Percentiles rank a stretch among this genome's conserved stretches.
Evolutionary conservation across 345 rosid species (phyloP).

Genomic region (Rhodamnia rubescens): DNA sequence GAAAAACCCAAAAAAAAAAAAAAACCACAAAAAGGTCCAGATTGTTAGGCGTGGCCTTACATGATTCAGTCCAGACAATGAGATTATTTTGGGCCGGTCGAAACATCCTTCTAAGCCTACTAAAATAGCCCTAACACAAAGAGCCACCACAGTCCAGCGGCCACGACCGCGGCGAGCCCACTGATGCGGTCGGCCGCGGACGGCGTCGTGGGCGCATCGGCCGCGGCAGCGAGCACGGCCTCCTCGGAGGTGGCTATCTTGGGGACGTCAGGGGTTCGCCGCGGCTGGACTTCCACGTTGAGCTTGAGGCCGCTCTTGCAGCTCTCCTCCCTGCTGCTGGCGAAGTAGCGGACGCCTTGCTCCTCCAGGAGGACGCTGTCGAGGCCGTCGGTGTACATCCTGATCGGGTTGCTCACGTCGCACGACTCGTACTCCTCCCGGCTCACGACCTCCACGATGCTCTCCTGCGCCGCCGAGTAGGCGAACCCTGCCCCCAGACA

Average conservation of each 20-base stretch:
- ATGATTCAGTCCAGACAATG: background rate
- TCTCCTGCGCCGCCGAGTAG: conserved; percentile 36
- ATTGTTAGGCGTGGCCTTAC: background rate
- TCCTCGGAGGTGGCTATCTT: background rate
- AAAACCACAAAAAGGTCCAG: background rate
- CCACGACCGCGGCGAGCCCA: background rate
- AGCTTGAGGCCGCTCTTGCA: conserved; percentile 61
- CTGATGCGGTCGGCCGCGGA: conserved; percentile 15
- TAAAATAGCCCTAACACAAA: conserved; percentile 6
- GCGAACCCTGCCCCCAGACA: conserved; percentile 30
- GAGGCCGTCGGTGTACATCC: conserved; percentile 33
- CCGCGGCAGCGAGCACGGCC: background rate
- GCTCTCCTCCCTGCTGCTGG: conserved; percentile 22
- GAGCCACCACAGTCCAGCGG: background rate
- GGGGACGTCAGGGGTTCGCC: background rate
- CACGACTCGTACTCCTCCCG: conserved; percentile 45
- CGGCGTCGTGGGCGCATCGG: conserved; percentile 19
- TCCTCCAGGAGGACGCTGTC: conserved; percentile 18
- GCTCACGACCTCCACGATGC: conserved; percentile 34
- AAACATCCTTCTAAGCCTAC: background rate
- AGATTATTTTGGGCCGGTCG: background rate
- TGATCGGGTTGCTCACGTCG: conserved; percentile 39
- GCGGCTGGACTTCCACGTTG: conserved; percentile 33
- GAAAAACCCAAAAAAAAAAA: background rate
- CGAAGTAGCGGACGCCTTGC: conserved; percentile 49